Evolutionary conservation across 2,329 filamentous ascomycete species (phyloP), one percentile per base, ranked within the genome.

Genomic region (Fusarium sambucinum): DNA sequence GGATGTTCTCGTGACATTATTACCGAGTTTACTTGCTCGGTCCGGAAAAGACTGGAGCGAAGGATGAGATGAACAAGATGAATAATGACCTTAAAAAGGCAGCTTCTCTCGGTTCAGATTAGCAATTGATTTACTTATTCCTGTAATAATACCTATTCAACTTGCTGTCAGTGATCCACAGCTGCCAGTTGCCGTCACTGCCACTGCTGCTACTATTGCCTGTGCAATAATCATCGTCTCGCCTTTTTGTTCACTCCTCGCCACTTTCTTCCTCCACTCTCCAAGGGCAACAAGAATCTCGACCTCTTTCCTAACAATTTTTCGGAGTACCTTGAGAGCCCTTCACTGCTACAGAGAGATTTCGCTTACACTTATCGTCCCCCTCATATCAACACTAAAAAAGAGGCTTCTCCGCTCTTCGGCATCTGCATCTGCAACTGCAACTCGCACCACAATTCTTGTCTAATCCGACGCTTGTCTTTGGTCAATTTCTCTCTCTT

Each of bases 401-500:
- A 1, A 61, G 35, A 38, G 35, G 40, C 66, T 55, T 45, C 66
- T 70, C 66, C 66, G 62, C 66, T 69, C 50, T 41, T 55, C 55
- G 66, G 61, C 66, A 68, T 60, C 56, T 46, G 66, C 40, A 44
- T 19, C 41, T 44, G 41, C 40, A 48, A 11, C 47, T 51, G 53
- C 50, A 40, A 32, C 17, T 63, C 48, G 60, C 60, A 63, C 60
- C 60, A 63, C 53, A 57, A 66, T 69, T 69, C 48, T 57, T 42
- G 53, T 67, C 63, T 46, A 62, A 66, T 61, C 55, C 48, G 41
- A 40, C 48, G 55, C 45, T 56, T 42, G 21, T 48, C 59, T 38
- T 65, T 68, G 60, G 65, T 46, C 59, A 53, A 68, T 38, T 42
- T n/a, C 9, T 29, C n/a, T 29, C 25, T 44, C 41, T 16, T 19